Evolutionary conservation across 2,329 filamentous ascomycete species (phyloP), one percentile per base, ranked within the genome.

Genomic region (Sclerotinia glacialis): DNA sequence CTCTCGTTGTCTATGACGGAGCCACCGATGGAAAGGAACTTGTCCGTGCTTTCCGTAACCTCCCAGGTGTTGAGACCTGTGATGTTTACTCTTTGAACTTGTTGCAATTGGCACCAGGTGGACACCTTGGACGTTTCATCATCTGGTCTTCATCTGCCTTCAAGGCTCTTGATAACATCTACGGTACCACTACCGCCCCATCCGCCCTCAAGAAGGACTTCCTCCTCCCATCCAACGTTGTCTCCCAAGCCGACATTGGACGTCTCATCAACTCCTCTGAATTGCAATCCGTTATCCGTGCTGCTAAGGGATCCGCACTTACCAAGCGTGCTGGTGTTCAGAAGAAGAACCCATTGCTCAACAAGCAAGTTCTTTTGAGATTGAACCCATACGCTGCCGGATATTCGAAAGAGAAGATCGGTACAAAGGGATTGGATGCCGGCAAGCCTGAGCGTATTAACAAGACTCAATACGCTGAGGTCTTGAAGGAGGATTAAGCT

Each of bases 261-360:
- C 95, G 96, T 83, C 88, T 99, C 79, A 99, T 99, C 90, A 99
- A 99, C 92, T 94, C 90, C 78, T 93, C 92, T 78, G 95, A 99
- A 85, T 90, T 98, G 81, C 95, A 99, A 89, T 91, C 89, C 82
- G 94, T 97, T 68, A 88, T 99, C 78, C 89, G 91, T 77, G 92
- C 90, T 70, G 92, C 93, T 81, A 95, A 93, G 86, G 95, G 95
- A 76, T 88, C 90, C 76, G 88, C 92, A 78, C 83, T 88, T 79
- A 96, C 93, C 82, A 97, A 97, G 89, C 92, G 95, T 79, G 83
- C 85, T 75, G 83, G 86, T 78, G 92, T 97, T 75, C 94, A 97
- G 88, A 99, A 99, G 93, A 98, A 98, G 93, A 99, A 99, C 88
- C 95, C 95, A 78, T 93, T 99, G 76, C 86, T 86, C 83, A 99